Conservation (phyloP, 306 rosid genomes). For the Casuarina equisetifolia region DNA sequence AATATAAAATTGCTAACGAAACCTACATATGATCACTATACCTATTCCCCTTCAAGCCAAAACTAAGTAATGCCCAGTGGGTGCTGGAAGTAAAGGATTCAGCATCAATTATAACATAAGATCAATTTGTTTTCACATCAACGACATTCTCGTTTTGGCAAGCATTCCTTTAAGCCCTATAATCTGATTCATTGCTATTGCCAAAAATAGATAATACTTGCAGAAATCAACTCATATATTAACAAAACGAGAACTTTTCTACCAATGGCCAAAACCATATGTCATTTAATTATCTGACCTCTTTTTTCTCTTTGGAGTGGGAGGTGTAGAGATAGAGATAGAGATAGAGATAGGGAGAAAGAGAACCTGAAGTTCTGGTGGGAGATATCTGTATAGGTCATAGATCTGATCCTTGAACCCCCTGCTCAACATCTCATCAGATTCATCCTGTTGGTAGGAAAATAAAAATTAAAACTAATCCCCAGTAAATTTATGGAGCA, state of each 20-base stretch:
- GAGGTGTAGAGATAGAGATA: too few species aligned
- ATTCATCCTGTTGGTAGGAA: slow-evolving; percentile 71
- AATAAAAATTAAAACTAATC: neutral
- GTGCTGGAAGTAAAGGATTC: neutral
- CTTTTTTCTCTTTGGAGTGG: neutral
- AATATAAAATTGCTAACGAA: neutral
- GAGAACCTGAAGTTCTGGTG: slow-evolving; percentile 97
- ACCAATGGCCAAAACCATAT: neutral
- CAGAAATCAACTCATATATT: neutral
- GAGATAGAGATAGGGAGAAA: too few species aligned
- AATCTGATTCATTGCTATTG: neutral
- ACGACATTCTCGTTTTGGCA: neutral
- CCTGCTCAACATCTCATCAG: slow-evolving; percentile 99
- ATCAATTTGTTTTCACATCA: neutral
- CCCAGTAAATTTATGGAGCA: neutral
- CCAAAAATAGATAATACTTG: neutral
- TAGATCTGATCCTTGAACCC: slow-evolving; percentile 99
- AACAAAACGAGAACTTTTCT: neutral
- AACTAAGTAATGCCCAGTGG: neutral
- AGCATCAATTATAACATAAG: too few species aligned
- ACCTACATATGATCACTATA: neutral
- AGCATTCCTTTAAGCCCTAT: neutral
- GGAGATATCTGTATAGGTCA: slow-evolving; percentile 95
- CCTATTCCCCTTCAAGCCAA: neutral
- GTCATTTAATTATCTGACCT: neutral